Evolutionary conservation across 257 asterid species (phyloP).

Genomic region (Verbena officinalis): DNA sequence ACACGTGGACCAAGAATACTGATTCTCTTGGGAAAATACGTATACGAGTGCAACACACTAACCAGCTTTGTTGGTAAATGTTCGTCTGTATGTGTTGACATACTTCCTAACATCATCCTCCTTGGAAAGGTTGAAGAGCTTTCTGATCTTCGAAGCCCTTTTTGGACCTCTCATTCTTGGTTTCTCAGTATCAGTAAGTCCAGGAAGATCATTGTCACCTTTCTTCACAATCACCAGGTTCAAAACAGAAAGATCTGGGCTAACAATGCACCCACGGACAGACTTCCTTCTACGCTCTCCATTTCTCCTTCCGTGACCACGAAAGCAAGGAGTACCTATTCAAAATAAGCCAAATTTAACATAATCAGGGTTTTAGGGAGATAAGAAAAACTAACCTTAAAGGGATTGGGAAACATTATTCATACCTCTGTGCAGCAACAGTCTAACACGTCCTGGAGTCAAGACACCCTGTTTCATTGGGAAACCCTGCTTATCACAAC

Average conservation of each 20-base stretch:
- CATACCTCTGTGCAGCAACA: constrained; percentile 50
- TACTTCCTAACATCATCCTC: constrained; percentile 82
- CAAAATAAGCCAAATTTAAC: too few relatives aligned
- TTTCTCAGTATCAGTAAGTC: constrained; percentile 72
- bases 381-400: neutral
- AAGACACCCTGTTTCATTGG: constrained; percentile 69
- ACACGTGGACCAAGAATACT: too few relatives aligned
- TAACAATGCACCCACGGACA: constrained; percentile 85
- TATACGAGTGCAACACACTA: constrained; percentile 25
- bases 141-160: constrained; percentile 83
- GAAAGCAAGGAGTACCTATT: constrained; percentile 75
- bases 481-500: constrained; percentile 65
- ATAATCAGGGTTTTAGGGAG: neutral
- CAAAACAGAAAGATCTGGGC: constrained; percentile 72
- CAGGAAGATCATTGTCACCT: constrained; percentile 80
- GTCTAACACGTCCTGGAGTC: constrained; percentile 59
- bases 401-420: too few relatives aligned
- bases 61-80: constrained; percentile 65
- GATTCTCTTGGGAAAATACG: too few relatives aligned
- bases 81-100: constrained; percentile 74
- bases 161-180: constrained; percentile 91
- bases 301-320: constrained; percentile 71
- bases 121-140: constrained; percentile 74
- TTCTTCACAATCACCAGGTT: constrained; percentile 76
- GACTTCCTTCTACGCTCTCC: constrained; percentile 87